A percentile compares a stretch with the other conserved stretches of the same genome.
phyloP scores from a whole-genome alignment of 306 rosid species.

The Macrotyloma uniflorum region DNA sequence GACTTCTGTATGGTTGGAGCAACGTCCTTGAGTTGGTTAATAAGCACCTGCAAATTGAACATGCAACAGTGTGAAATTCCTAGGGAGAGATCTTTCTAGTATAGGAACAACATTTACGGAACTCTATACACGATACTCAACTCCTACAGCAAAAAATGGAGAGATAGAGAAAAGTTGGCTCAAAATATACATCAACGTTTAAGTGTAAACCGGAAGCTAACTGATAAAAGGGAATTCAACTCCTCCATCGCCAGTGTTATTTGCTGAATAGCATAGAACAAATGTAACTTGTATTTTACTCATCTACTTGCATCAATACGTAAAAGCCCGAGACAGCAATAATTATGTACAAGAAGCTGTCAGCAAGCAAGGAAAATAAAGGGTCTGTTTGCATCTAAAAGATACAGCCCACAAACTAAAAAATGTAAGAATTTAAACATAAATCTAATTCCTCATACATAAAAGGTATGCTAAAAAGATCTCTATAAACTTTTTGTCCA shows the following conservation, averaged over 20 bases:
- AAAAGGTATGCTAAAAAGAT: neutral
- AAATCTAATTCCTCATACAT: neutral
- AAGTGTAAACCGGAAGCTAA: neutral
- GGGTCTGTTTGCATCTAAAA: slow-evolving; percentile 23
- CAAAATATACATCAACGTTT: slow-evolving; percentile 5
- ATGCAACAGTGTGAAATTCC: slow-evolving; percentile 29
- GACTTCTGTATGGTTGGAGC: slow-evolving; percentile 94
- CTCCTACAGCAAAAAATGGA: neutral
- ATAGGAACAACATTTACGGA: slow-evolving; percentile 16
- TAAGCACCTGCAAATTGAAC: slow-evolving; percentile 70
- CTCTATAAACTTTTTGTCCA: neutral
- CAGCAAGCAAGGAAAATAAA: slow-evolving; percentile 1
- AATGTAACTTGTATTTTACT: slow-evolving; percentile 3
- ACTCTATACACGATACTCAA: slow-evolving; percentile 30
- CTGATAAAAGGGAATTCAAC: slow-evolving; percentile 14
- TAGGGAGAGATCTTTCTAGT: slow-evolving; percentile 12
- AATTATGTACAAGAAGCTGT: neutral
- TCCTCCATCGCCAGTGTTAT: slow-evolving; percentile 2
- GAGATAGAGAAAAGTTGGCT: neutral
- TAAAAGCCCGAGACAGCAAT: neutral
- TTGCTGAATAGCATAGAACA: slow-evolving; percentile 3
- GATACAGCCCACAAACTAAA: slow-evolving; percentile 20
- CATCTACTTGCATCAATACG: neutral
- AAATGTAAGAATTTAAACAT: neutral
- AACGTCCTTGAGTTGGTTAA: slow-evolving; percentile 97